phyloP scores from a whole-genome alignment of 345 rosid species.

The Abelmoschus esculentus region DNA sequence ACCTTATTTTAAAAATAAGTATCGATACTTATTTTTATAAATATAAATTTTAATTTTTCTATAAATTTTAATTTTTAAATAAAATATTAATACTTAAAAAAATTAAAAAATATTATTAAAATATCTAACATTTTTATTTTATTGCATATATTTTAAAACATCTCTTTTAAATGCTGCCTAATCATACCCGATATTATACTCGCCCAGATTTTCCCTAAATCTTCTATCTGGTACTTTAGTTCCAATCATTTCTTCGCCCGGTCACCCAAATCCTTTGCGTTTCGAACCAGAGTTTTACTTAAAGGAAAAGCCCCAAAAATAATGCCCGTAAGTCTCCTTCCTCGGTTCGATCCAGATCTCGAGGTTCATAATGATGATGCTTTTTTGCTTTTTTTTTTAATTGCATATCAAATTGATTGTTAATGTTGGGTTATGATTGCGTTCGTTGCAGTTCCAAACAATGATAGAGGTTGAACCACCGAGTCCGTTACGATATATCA shows the following conservation, averaged over 20 bases:
- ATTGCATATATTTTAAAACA: no score
- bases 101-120: no score
- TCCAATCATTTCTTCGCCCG: not conserved
- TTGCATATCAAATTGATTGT: not conserved
- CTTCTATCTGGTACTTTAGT: no score
- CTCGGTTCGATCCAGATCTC: slow-evolving; percentile 3
- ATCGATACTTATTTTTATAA: no score
- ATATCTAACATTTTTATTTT: no score
- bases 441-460: slow-evolving; percentile 43
- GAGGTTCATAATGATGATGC: not conserved
- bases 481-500: slow-evolving; percentile 73
- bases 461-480: slow-evolving; percentile 92
- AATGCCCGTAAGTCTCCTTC: slow-evolving; percentile 14
- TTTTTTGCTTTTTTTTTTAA: not conserved
- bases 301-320: not conserved
- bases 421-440: not conserved
- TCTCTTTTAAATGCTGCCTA: no score
- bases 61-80: no score
- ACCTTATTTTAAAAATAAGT: no score
- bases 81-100: no score
- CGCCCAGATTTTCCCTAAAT: no score
- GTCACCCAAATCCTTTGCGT: not conserved
- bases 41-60: no score
- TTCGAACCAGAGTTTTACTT: not conserved
- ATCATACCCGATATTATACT: no score